phyloP scores from a whole-genome alignment of 2,329 filamentous ascomycete genomes.

The Allantophomopsis lycopodina region DNA sequence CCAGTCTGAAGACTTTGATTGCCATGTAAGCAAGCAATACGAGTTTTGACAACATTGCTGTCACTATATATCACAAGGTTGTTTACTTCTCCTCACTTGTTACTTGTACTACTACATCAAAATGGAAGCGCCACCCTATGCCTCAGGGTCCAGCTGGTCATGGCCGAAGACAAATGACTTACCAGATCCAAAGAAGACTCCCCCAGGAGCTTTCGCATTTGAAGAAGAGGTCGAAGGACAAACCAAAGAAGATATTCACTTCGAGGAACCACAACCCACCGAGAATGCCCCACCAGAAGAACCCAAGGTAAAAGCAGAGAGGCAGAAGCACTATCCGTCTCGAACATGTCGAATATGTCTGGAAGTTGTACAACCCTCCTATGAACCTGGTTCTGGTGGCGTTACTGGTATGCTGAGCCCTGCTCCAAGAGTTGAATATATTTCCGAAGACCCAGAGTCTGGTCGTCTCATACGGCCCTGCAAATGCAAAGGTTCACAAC shows the following conservation, averaged over 20 bases:
- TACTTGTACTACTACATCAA: neutral
- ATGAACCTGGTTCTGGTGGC: constrained; percentile 35
- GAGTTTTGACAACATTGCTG: too few species aligned
- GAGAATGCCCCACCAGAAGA: constrained; percentile 3
- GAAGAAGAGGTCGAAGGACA: constrained; percentile 1
- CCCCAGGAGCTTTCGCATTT: constrained; percentile 4
- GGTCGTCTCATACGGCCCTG: constrained; percentile 80
- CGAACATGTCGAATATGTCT: constrained; percentile 84
- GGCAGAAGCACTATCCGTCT: constrained; percentile 44
- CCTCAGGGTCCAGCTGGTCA: constrained; percentile 8
- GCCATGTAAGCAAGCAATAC: too few species aligned
- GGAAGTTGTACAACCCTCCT: constrained; percentile 51
- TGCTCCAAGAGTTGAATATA: constrained; percentile 48
- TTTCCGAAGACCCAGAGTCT: constrained; percentile 58
- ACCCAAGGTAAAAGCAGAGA: constrained; percentile 9
- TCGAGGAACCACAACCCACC: constrained; percentile 2
- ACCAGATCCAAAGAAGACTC: neutral
- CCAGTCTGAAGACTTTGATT: too few species aligned
- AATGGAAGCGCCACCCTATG: constrained; percentile 8
- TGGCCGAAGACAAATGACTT: constrained; percentile 6
- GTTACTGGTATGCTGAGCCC: constrained; percentile 42
- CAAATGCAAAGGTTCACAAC: constrained; percentile 83
- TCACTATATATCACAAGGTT: neutral
- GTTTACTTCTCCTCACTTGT: neutral
- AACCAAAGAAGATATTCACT: too few species aligned